These are phyloP conservation scores for Pleurotus djamor DNA, from an alignment of 768 basidiomycete genomes.

Conservation along the genomic window DNA sequence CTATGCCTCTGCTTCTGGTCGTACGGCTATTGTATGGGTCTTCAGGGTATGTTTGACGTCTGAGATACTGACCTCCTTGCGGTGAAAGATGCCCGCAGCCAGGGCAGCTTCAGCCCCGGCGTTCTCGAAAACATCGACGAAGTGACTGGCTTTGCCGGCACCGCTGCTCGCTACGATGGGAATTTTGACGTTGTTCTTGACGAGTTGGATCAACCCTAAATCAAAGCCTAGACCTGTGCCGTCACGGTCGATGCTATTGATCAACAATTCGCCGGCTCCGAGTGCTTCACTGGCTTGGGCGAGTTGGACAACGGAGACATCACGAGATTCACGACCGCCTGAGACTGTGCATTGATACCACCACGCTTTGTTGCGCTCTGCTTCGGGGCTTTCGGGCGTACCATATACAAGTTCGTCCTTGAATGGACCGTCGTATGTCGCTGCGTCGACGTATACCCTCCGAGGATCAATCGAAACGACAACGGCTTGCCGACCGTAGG, in stretches of 20 bases:
- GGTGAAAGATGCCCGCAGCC: conserved; percentile 97
- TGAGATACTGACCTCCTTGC: conserved; percentile 79
- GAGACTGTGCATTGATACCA: conserved; percentile 99
- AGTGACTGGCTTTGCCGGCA: conserved; percentile 81
- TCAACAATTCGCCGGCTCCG: conserved; percentile 92
- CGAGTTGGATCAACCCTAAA: conserved; percentile 72
- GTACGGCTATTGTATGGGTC: conserved; percentile 46
- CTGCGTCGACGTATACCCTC: conserved; percentile 72
- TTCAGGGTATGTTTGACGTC: conserved; percentile 70
- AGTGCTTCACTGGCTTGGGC: conserved; percentile 86
- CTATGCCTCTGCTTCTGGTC: conserved; percentile 24
- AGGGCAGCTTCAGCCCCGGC: conserved; percentile 89
- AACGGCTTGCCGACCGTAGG: conserved; percentile 95
- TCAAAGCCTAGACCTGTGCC: conserved; percentile 94
- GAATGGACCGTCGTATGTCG: conserved; percentile 69
- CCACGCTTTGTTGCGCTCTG: conserved; percentile 78
- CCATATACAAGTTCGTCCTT: conserved; percentile 58
- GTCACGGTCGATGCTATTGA: conserved; percentile 97
- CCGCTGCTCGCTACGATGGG: conserved; percentile 96
- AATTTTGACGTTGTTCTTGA: conserved; percentile 75
- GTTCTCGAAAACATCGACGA: conserved; percentile 79
- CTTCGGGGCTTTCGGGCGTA: conserved; percentile 39
- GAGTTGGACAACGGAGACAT: conserved; percentile 88
- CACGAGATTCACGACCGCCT: conserved; percentile 83
- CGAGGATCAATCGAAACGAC: conserved; percentile 97